These are phyloP conservation scores for Narthecium ossifragum DNA, from an alignment of 106 monocot species.

Conservation along the genomic window DNA sequence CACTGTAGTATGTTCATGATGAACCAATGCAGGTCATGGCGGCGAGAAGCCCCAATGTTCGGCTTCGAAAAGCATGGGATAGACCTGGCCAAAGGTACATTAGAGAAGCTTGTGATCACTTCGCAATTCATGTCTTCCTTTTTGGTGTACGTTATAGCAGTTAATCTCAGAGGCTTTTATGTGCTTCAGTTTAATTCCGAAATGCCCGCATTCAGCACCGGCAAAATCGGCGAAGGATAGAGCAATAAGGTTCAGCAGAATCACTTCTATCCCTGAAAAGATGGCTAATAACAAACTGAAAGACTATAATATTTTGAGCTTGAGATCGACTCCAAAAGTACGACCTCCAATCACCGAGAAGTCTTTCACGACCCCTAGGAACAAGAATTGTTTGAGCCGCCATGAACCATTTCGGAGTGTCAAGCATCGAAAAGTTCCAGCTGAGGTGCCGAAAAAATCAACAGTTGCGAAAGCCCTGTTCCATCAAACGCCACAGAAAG, in stretches of 20 bases:
- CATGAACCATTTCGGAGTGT: conserved; percentile 9
- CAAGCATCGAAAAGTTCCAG: not conserved
- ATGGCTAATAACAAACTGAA: not conserved
- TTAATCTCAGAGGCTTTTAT: too few species aligned
- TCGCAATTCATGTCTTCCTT: too few species aligned
- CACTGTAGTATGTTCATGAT: not conserved
- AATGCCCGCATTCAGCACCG: conserved; percentile 6
- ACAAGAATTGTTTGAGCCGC: not conserved
- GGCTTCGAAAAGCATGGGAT: not conserved
- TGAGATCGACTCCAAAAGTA: not conserved
- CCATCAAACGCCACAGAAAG: not conserved
- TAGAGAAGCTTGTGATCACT: too few species aligned
- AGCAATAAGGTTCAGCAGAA: not conserved
- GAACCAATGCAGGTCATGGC: conserved; percentile 7
- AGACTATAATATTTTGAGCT: not conserved
- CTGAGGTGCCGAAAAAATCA: not conserved
- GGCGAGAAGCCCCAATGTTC: conserved; percentile 7
- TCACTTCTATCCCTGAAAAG: not conserved
- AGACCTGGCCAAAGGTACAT: too few species aligned
- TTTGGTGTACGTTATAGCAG: too few species aligned
- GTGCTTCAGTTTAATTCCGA: not conserved
- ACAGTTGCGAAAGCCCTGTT: not conserved
- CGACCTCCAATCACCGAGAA: not conserved
- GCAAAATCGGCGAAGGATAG: conserved; percentile 4
- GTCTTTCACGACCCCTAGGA: not conserved